Evolutionary conservation across 345 rosid species (phyloP).

Genomic region (Salix arbutifolia): DNA sequence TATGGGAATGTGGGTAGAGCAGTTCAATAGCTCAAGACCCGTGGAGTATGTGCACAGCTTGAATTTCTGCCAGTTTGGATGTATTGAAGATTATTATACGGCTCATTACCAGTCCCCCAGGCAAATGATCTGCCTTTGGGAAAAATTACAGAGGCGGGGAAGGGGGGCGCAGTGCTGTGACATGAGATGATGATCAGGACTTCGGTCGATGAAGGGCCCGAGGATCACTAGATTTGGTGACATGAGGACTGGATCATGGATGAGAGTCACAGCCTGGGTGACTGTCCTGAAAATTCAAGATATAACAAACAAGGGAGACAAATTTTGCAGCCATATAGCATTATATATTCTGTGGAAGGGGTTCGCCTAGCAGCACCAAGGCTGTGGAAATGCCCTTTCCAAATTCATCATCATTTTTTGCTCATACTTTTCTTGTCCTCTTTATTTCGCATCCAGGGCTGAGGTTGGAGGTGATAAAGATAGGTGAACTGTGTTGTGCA

Average conservation of each 20-base stretch:
- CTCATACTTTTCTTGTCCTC: too few relatives aligned
- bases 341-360: slow-evolving; percentile 7
- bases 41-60: slow-evolving; percentile 79
- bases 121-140: slow-evolving; percentile 95
- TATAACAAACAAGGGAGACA: not conserved
- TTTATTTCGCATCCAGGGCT: not conserved
- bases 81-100: slow-evolving; percentile 76
- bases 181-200: slow-evolving; percentile 51
- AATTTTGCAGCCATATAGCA: slow-evolving; percentile 22
- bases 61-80: slow-evolving; percentile 87
- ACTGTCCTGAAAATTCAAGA: not conserved
- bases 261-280: not conserved
- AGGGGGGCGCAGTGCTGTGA: slow-evolving; percentile 71
- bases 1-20: slow-evolving; percentile 99
- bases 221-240: not conserved
- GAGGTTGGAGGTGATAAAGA: not conserved
- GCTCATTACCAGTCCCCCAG: slow-evolving; percentile 96
- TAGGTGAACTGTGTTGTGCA: not conserved
- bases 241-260: not conserved
- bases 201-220: not conserved
- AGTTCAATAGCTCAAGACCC: slow-evolving; percentile 66
- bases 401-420: slow-evolving; percentile 4
- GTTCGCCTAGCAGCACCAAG: not conserved
- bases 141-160: slow-evolving; percentile 49
- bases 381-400: not conserved